These are phyloP conservation scores for Aspergillus sp. DNA, from an alignment of 2,329 filamentous ascomycete genomes.

Conservation along the genomic window DNA sequence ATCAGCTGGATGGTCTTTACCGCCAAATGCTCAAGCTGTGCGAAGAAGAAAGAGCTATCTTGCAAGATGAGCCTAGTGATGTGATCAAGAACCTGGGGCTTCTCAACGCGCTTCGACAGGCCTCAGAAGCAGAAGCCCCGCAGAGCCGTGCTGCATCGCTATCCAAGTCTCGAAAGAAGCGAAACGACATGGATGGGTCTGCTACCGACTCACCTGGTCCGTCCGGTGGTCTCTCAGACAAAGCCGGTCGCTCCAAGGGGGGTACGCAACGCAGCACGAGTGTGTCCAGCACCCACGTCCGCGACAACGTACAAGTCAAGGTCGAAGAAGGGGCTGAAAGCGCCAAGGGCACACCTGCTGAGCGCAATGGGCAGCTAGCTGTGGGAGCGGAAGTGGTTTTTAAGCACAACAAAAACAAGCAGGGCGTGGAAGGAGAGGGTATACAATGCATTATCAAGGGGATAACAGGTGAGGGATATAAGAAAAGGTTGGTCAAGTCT, in stretches of 20 bases:
- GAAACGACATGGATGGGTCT: slow-evolving; percentile 49
- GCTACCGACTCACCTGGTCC: slow-evolving; percentile 52
- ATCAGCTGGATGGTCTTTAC: slow-evolving; percentile 51
- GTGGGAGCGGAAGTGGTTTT: slow-evolving; percentile 57
- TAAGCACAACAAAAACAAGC: slow-evolving; percentile 56
- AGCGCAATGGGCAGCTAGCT: slow-evolving; percentile 48
- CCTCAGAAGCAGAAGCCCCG: slow-evolving; percentile 51
- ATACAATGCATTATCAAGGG: slow-evolving; percentile 79
- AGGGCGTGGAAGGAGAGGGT: slow-evolving; percentile 57
- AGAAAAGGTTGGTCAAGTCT: slow-evolving; percentile 60
- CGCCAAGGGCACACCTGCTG: slow-evolving; percentile 49
- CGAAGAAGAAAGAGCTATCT: slow-evolving; percentile 54
- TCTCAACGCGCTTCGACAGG: slow-evolving; percentile 53
- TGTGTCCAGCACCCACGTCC: slow-evolving; percentile 46
- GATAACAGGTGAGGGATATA: slow-evolving; percentile 72
- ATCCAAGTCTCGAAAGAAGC: slow-evolving; percentile 52
- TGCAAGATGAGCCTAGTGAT: slow-evolving; percentile 54
- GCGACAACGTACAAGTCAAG: slow-evolving; percentile 44
- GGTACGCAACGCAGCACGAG: slow-evolving; percentile 46
- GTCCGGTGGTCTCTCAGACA: slow-evolving; percentile 46
- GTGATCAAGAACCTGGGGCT: slow-evolving; percentile 56
- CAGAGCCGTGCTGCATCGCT: slow-evolving; percentile 42
- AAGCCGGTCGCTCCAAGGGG: slow-evolving; percentile 50
- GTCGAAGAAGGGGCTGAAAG: slow-evolving; percentile 50
- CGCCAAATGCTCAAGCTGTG: slow-evolving; percentile 52